Conservation (phyloP, 371 early-diverging fungal genomes). For the Mortierella sp. region DNA sequence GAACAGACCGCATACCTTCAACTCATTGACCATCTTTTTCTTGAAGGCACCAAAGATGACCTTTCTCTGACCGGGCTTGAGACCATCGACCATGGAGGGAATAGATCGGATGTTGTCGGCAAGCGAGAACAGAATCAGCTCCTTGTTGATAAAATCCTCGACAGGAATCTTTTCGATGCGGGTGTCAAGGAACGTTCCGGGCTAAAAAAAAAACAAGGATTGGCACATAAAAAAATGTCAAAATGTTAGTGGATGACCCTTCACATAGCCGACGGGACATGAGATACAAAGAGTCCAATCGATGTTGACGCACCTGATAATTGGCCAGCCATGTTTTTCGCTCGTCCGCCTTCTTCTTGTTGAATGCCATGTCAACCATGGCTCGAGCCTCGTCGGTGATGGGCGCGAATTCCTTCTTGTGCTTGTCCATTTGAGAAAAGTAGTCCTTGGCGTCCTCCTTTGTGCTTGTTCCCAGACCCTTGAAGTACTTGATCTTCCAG, state of each 20-base stretch:
- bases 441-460: slow-evolving; percentile 96
- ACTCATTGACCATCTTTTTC: slow-evolving; percentile 87
- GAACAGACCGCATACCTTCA: slow-evolving; percentile 78
- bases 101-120: slow-evolving; percentile 99
- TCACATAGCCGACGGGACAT: background rate
- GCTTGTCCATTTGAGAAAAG: slow-evolving; percentile 86
- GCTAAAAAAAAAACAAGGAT: slow-evolving; percentile 61
- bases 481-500: slow-evolving; percentile 98
- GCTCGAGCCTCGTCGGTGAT: slow-evolving; percentile 79
- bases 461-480: slow-evolving; percentile 99
- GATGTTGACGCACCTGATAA: slow-evolving; percentile 69
- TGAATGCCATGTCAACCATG: slow-evolving; percentile 98
- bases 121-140: slow-evolving; percentile 97
- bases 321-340: slow-evolving; percentile 97
- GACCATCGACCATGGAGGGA: slow-evolving; percentile 98
- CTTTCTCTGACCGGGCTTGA: slow-evolving; percentile 99
- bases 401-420: slow-evolving; percentile 90
- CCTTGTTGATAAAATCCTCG: slow-evolving; percentile 97
- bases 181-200: slow-evolving; percentile 97
- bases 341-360: slow-evolving; percentile 96
- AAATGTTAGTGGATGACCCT: background rate
- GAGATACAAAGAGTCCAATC: background rate
- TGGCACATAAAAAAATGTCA: slow-evolving; percentile 1
- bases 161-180: slow-evolving; percentile 84
- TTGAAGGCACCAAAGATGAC: slow-evolving; percentile 96